Percentiles rank a stretch among this genome's conserved stretches.
phyloP scores from a whole-genome alignment of 257 asterid species.

The Fraxinus anomala region DNA sequence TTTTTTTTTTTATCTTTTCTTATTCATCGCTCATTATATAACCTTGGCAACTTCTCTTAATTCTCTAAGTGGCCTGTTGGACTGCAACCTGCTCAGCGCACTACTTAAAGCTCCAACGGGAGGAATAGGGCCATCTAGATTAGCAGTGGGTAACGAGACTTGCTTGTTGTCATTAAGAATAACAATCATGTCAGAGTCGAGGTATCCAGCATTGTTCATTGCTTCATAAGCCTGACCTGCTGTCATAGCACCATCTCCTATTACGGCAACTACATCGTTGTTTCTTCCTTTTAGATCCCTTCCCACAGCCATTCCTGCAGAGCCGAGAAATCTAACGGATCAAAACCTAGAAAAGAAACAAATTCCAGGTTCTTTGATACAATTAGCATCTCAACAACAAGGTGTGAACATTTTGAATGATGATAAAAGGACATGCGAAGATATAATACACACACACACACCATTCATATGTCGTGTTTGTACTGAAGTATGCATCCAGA shows the following conservation, averaged over 20 bases:
- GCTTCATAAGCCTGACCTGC: constrained; percentile 99
- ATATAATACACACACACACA: not conserved
- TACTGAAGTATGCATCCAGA: not conserved
- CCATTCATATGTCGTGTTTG: not conserved
- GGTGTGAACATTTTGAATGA: not conserved
- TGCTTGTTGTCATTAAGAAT: constrained; percentile 93
- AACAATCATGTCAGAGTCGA: constrained; percentile 95
- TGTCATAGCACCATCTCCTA: constrained; percentile 98
- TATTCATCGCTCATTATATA: constrained; percentile 2
- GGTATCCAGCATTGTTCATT: constrained; percentile 94
- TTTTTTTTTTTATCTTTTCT: not conserved
- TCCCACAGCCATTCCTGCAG: constrained; percentile 93
- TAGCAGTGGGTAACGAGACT: constrained; percentile 94
- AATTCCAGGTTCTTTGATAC: not conserved
- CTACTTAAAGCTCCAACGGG: constrained; percentile 94
- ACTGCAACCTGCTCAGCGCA: constrained; percentile 83
- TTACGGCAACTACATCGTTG: constrained; percentile 76
- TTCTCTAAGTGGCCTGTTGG: constrained; percentile 89
- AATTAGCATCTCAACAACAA: not conserved
- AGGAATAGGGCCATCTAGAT: constrained; percentile 79
- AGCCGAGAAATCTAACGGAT: constrained; percentile 26
- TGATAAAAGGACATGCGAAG: not conserved
- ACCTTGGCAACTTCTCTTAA: constrained; percentile 97
- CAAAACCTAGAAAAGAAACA: constrained; percentile 16
- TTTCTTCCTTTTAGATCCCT: constrained; percentile 81